Evolutionary conservation across 331 rosid species (phyloP).

Genomic region (Spiraea crenata): DNA sequence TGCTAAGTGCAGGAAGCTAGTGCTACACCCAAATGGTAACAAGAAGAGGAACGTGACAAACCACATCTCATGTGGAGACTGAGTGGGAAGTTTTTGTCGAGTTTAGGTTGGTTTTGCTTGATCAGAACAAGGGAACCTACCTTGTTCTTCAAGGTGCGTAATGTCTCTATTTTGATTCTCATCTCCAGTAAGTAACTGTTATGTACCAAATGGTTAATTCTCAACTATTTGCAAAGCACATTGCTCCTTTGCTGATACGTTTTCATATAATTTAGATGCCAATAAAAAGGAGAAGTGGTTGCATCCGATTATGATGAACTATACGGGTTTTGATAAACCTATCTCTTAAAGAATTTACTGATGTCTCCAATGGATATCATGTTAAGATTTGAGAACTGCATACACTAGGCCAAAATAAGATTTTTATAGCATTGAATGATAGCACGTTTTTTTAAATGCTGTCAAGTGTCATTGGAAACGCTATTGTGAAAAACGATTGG

Average conservation of each 20-base stretch:
- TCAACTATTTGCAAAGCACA: too few relatives aligned
- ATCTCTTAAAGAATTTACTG: slow-evolving; percentile 40
- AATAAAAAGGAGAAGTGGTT: slow-evolving; percentile 47
- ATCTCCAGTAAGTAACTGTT: too few relatives aligned
- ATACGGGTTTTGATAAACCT: slow-evolving; percentile 60
- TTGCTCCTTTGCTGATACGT: too few relatives aligned
- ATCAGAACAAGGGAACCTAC: slow-evolving; percentile 57
- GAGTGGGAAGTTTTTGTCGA: slow-evolving; percentile 53
- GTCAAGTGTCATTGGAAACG: too few relatives aligned
- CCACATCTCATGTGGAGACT: slow-evolving; percentile 29
- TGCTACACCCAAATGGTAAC: slow-evolving; percentile 60
- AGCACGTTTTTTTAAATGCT: too few relatives aligned
- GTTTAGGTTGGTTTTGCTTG: slow-evolving; percentile 45
- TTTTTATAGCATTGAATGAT: too few relatives aligned
- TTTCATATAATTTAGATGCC: neutral
- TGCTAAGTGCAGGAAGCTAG: slow-evolving; percentile 56
- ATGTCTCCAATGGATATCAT: slow-evolving; percentile 47
- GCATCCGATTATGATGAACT: slow-evolving; percentile 45
- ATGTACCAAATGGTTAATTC: too few relatives aligned
- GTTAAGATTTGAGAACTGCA: too few relatives aligned
- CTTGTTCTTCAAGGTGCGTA: slow-evolving; percentile 43
- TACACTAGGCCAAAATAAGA: too few relatives aligned
- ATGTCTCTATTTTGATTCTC: neutral
- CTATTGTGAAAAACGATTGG: too few relatives aligned
- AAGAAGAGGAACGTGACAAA: slow-evolving; percentile 49